Conservation (phyloP, 148 eudicot species). For the Camellia japonica region DNA sequence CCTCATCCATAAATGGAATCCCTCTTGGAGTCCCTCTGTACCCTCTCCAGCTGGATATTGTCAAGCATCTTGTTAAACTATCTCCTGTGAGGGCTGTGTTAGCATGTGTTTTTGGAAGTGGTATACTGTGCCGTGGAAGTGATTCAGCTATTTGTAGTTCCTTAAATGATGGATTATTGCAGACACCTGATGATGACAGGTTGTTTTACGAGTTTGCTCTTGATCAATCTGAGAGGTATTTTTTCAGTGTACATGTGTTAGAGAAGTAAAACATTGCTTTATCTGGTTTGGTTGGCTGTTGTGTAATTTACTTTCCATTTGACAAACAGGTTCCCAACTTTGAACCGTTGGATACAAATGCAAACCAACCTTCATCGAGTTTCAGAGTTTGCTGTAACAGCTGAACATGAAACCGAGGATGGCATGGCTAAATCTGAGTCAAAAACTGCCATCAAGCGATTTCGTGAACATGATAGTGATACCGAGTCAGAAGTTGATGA, state of each 20-base stretch:
- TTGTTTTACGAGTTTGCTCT: conserved; percentile 91
- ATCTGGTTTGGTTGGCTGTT: conserved; percentile 9
- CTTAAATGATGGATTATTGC: conserved; percentile 57
- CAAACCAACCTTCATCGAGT: conserved; percentile 95
- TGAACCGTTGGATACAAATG: conserved; percentile 99
- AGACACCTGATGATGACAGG: conserved; percentile 77
- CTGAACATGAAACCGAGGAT: conserved; percentile 46
- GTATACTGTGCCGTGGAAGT: conserved; percentile 67
- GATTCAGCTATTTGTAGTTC: conserved; percentile 64
- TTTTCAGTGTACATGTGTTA: conserved; percentile 2
- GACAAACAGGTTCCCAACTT: conserved; percentile 78
- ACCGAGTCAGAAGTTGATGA: conserved; percentile 81
- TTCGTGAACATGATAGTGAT: conserved; percentile 75
- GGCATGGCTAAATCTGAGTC: conserved; percentile 32
- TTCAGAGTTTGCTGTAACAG: conserved; percentile 71
- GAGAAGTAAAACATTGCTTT: conserved; percentile 1
- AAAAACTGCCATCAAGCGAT: conserved; percentile 60
- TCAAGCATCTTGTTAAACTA: conserved; percentile 87
- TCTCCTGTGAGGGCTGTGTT: conserved; percentile 95
- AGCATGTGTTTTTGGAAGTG: conserved; percentile 95
- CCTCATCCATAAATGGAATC: conserved; percentile 61
- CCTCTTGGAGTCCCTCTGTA: conserved; percentile 76
- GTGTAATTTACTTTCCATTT: conserved; percentile 6
- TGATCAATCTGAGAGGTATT: conserved; percentile 94
- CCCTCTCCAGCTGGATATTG: conserved; percentile 85